These are phyloP conservation scores for Suillus americanus DNA, from an alignment of 768 basidiomycete genomes.

Conservation along the genomic window DNA sequence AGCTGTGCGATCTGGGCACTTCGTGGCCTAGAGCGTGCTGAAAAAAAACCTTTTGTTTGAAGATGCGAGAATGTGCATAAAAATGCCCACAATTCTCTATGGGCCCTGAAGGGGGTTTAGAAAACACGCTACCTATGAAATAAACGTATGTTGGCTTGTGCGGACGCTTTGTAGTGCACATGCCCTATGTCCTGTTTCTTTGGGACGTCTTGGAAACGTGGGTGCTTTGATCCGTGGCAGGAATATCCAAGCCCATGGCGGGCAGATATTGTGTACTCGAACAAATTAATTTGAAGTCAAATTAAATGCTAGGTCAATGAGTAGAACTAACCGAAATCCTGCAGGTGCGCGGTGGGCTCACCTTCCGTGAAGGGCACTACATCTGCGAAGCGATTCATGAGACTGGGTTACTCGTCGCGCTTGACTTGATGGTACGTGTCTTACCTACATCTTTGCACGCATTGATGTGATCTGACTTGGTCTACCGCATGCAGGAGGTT, in stretches of 20 bases:
- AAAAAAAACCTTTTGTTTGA: no score
- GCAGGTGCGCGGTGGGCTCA: slow-evolving; percentile 90
- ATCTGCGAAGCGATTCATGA: slow-evolving; percentile 92
- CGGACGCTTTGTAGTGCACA: neutral
- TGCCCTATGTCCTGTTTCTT: neutral
- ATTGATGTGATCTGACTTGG: neutral
- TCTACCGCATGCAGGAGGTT: slow-evolving; percentile 64
- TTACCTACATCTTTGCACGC: no score
- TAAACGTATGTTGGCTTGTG: neutral
- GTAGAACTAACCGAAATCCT: neutral
- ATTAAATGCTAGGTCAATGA: slow-evolving; percentile 9
- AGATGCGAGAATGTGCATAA: neutral
- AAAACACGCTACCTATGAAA: neutral
- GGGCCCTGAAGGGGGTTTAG: neutral
- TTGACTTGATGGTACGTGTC: slow-evolving; percentile 86
- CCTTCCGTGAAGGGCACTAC: slow-evolving; percentile 98
- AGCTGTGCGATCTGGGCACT: neutral
- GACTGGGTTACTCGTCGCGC: slow-evolving; percentile 86
- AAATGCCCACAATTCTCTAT: no score
- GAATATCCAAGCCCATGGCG: neutral
- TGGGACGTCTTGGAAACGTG: neutral
- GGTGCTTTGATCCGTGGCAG: neutral
- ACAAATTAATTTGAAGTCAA: neutral
- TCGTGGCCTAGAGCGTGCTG: neutral
- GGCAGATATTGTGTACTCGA: neutral